Percentiles rank a stretch among this genome's conserved stretches.
Evolutionary conservation across 1,139 yeast genomes (phyloP).

Genomic region (Yamadazyma spencermartinsiae): DNA sequence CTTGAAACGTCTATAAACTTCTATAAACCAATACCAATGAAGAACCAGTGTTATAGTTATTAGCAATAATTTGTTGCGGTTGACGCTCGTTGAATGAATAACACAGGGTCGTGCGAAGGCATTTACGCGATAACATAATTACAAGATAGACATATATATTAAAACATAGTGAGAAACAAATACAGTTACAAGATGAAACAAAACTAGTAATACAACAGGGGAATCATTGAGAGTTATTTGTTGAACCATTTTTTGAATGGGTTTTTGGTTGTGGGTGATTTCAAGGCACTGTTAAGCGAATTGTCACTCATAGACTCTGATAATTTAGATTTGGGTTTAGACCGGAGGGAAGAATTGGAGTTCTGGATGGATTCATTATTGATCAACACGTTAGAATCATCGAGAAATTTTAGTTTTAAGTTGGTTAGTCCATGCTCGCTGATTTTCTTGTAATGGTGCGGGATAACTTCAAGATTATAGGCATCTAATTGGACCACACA

Average conservation of each 20-base stretch:
- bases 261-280: constrained; percentile 24
- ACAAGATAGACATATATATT: neutral
- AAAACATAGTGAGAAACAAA: neutral
- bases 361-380: constrained; percentile 3
- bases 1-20: neutral
- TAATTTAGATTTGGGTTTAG: constrained; percentile 1
- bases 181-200: neutral
- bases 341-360: constrained; percentile 2
- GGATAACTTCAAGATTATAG: constrained; percentile 17
- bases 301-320: constrained; percentile 7
- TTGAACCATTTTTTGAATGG: constrained; percentile 42
- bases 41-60: neutral
- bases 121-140: no score
- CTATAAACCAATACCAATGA: neutral
- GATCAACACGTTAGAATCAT: constrained; percentile 8
- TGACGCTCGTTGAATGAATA: neutral
- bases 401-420: constrained; percentile 35
- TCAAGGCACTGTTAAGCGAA: constrained; percentile 1
- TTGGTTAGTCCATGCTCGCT: constrained; percentile 33
- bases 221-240: neutral
- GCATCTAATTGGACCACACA: constrained; percentile 31
- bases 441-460: constrained; percentile 22
- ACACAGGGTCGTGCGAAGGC: neutral
- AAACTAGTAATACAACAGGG: neutral
- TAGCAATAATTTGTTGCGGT: neutral